Evolutionary conservation across 192 early-diverging fungal species (phyloP).

Genomic region (Podila epigama): DNA sequence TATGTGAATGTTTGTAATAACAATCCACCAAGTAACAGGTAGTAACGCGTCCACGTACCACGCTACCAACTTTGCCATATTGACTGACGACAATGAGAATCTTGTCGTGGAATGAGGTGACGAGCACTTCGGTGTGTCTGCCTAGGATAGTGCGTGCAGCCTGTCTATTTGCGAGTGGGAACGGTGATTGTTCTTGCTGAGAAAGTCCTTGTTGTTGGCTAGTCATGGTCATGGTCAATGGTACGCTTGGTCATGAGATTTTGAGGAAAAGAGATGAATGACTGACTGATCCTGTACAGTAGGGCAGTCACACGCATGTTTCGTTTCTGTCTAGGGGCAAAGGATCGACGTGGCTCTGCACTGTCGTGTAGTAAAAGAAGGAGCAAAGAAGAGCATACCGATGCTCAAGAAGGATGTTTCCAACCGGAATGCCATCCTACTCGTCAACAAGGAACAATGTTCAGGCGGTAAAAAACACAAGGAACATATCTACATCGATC

Average conservation of each 20-base stretch:
- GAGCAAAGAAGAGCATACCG: too few relatives aligned
- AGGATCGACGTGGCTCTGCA: too few relatives aligned
- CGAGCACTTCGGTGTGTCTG: conserved; percentile 56
- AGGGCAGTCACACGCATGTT: background rate
- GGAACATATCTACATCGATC: too few relatives aligned
- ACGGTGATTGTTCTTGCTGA: too few relatives aligned
- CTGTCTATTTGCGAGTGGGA: conserved; percentile 57
- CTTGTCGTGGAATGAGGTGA: conserved; percentile 58
- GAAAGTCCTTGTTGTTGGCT: background rate
- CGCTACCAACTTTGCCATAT: conserved; percentile 60
- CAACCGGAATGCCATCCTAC: too few relatives aligned
- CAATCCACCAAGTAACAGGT: too few relatives aligned
- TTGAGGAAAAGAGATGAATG: background rate
- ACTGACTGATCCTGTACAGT: background rate
- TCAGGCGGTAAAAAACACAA: too few relatives aligned
- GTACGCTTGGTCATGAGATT: background rate
- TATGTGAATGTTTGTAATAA: too few relatives aligned
- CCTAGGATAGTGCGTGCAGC: conserved; percentile 52
- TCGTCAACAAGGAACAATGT: too few relatives aligned
- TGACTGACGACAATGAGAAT: conserved; percentile 62
- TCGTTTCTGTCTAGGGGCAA: background rate
- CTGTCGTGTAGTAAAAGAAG: too few relatives aligned
- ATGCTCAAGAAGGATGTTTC: too few relatives aligned
- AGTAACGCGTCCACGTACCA: conserved; percentile 46
- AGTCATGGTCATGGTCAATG: background rate